Evolutionary conservation across 805 yeast genomes (phyloP).

Genomic region (Suhomyces canberraensis): DNA sequence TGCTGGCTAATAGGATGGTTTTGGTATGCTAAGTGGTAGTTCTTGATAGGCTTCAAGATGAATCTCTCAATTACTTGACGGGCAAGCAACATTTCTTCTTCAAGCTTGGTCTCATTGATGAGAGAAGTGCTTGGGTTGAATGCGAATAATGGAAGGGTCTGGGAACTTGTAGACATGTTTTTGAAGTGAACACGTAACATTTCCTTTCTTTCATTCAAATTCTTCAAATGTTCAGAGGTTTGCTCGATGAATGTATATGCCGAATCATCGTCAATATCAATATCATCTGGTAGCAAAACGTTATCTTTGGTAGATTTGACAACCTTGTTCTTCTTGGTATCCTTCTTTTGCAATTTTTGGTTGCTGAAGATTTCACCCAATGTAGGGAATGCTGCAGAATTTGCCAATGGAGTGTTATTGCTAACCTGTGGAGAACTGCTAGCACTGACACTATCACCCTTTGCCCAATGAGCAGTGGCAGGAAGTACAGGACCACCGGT

Average conservation of each 20-base stretch:
- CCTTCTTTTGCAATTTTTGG: conserved; percentile 29
- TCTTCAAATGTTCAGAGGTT: conserved; percentile 41
- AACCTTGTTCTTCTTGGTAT: conserved; percentile 28
- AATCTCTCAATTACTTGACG: conserved; percentile 40
- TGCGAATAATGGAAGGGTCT: conserved; percentile 47
- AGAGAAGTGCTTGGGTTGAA: conserved; percentile 33
- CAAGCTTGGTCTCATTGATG: conserved; percentile 32
- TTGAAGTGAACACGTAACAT: conserved; percentile 39
- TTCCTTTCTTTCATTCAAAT: conserved; percentile 33
- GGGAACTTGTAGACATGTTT: conserved; percentile 21
- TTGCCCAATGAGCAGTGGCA: conserved; percentile 67
- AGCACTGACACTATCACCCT: conserved; percentile 21
- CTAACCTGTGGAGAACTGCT: conserved; percentile 38
- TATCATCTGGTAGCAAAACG: conserved; percentile 44
- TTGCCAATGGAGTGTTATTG: conserved; percentile 37
- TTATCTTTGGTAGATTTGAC: conserved; percentile 29
- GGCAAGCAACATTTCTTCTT: conserved; percentile 34
- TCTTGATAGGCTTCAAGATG: conserved; percentile 40
- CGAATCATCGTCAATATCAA: conserved; percentile 44
- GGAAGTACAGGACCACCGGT: conserved; percentile 55
- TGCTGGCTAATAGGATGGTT: conserved; percentile 41
- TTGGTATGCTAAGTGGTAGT: conserved; percentile 44
- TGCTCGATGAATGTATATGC: conserved; percentile 49
- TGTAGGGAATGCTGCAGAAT: conserved; percentile 58
- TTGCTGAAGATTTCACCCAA: conserved; percentile 46